A percentile compares a stretch with the other conserved stretches of the same genome.
These are phyloP conservation scores for Penicillium polonicum DNA, from an alignment of 2,329 filamentous ascomycete species.

Conservation along the genomic window DNA sequence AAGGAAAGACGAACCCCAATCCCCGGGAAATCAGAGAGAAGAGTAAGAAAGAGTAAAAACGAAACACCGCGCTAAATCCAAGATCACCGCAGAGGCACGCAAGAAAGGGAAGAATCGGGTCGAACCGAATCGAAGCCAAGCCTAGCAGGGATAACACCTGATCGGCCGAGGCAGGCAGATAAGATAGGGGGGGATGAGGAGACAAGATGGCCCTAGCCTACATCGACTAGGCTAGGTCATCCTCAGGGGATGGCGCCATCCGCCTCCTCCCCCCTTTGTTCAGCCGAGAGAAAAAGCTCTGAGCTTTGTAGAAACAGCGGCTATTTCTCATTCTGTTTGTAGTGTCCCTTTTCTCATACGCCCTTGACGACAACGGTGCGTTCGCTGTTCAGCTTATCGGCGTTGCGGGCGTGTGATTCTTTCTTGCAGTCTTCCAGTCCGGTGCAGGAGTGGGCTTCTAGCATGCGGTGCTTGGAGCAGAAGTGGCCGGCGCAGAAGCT, in stretches of 20 bases:
- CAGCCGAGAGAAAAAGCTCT: background rate
- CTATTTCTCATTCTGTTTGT: background rate
- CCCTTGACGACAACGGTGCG: conserved; percentile 92
- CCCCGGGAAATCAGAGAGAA: background rate
- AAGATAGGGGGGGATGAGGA: background rate
- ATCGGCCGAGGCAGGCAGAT: background rate
- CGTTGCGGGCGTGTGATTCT: conserved; percentile 91
- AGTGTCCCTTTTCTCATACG: conserved; percentile 55
- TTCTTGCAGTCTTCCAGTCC: conserved; percentile 97
- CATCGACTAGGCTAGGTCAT: background rate
- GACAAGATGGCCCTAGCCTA: background rate
- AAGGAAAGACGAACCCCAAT: conserved; percentile 1
- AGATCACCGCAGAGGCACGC: conserved; percentile 18
- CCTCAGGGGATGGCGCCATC: background rate
- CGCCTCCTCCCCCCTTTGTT: background rate
- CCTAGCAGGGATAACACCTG: background rate
- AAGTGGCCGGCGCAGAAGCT: conserved; percentile 91
- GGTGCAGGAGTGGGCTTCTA: conserved; percentile 91
- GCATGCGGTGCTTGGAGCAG: conserved; percentile 89
- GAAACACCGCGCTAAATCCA: conserved; percentile 37
- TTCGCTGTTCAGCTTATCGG: conserved; percentile 86
- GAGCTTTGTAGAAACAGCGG: background rate
- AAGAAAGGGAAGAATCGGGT: conserved; percentile 11
- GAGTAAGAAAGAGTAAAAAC: background rate
- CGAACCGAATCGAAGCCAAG: background rate